These are phyloP conservation scores for Malus sylvestris DNA, from an alignment of 306 rosid species.

Conservation along the genomic window DNA sequence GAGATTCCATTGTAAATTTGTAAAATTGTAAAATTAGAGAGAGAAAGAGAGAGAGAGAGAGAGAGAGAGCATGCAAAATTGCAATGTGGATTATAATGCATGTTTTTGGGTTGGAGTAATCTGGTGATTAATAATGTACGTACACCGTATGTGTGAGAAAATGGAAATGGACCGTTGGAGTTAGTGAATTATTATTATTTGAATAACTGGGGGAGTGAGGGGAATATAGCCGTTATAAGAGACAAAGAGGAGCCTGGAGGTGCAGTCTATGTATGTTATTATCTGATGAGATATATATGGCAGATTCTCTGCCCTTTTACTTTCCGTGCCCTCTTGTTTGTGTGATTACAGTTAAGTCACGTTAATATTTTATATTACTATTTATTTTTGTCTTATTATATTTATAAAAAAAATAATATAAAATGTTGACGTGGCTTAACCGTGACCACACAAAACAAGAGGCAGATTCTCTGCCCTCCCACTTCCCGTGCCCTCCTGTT, in stretches of 20 bases:
- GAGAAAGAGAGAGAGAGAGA: neutral
- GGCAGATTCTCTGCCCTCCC: too few species aligned
- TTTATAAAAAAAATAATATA: too few species aligned
- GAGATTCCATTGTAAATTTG: constrained; percentile 40
- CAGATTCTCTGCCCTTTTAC: too few species aligned
- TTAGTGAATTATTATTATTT: constrained; percentile 9
- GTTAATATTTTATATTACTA: too few species aligned
- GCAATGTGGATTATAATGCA: neutral
- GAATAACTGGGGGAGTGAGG: constrained; percentile 12
- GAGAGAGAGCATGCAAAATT: neutral
- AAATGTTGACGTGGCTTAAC: too few species aligned
- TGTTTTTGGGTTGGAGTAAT: neutral
- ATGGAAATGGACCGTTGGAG: constrained; percentile 37
- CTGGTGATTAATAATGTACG: neutral
- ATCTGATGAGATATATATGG: too few species aligned
- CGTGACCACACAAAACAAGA: too few species aligned
- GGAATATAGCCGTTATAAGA: constrained; percentile 31
- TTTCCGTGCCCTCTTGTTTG: too few species aligned
- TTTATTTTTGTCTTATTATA: too few species aligned
- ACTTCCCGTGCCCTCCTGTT: too few species aligned
- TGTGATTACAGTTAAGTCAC: too few species aligned
- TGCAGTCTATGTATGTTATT: neutral
- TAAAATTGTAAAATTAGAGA: neutral
- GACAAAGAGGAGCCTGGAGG: neutral
- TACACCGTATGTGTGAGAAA: neutral